A percentile compares a stretch with the other conserved stretches of the same genome.
Evolutionary conservation across 2,329 filamentous ascomycete genomes (phyloP).

Genomic region (Calonectria hawksworthii): DNA sequence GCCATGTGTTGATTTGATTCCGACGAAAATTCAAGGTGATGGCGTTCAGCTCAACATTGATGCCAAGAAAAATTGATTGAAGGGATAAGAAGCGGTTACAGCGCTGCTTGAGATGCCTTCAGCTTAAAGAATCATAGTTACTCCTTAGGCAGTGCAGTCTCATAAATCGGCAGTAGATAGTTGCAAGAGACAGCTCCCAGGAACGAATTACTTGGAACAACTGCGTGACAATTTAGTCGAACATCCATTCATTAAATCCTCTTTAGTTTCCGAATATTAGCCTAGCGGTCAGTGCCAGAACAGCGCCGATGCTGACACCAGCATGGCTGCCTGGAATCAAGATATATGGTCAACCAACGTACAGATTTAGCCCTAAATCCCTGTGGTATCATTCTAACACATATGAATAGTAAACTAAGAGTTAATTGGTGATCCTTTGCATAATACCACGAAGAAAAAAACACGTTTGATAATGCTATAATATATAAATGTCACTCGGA

Average conservation of each 20-base stretch:
- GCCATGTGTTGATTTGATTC: not conserved
- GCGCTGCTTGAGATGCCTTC: too few relatives aligned
- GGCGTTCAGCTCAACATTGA: not conserved
- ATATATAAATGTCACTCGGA: not conserved
- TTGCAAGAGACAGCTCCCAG: not conserved
- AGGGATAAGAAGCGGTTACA: not conserved
- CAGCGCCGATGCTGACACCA: not conserved
- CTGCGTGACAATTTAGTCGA: not conserved
- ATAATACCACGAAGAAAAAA: too few relatives aligned
- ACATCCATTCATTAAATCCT: not conserved
- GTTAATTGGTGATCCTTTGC: not conserved
- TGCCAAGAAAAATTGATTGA: not conserved
- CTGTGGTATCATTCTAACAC: not conserved
- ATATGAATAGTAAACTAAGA: not conserved
- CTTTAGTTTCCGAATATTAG: not conserved
- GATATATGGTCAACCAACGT: not conserved
- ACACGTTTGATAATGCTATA: not conserved
- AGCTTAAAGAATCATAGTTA: not conserved
- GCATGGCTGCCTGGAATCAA: not conserved
- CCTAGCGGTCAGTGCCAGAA: not conserved
- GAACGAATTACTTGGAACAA: not conserved
- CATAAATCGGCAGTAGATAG: not conserved
- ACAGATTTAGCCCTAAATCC: not conserved
- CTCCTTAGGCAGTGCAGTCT: too few relatives aligned
- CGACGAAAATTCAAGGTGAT: not conserved